These are phyloP conservation scores for Ambrosia trifida DNA, from an alignment of 129 eudicot species.

Conservation along the genomic window DNA sequence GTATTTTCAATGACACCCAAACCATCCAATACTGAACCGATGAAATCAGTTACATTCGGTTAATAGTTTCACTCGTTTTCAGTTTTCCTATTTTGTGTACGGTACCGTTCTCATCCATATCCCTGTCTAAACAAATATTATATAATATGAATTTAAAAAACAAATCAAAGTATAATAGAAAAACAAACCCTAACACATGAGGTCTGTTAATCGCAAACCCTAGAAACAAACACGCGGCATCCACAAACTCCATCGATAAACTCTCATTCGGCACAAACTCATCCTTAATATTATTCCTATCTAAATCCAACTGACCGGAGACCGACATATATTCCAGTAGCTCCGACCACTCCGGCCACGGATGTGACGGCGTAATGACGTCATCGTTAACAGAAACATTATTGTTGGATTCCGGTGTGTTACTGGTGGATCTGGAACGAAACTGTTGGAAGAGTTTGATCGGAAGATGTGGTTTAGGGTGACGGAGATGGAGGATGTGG, in stretches of 20 bases:
- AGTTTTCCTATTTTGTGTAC: too few relatives aligned
- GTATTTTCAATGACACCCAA: too few relatives aligned
- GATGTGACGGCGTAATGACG: slow-evolving; percentile 38
- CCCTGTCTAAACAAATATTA: too few relatives aligned
- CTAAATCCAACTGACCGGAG: slow-evolving; percentile 8
- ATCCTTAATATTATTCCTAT: slow-evolving; percentile 31
- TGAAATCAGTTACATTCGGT: too few relatives aligned
- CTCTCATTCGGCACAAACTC: slow-evolving; percentile 49
- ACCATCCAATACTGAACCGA: too few relatives aligned
- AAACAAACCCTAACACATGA: slow-evolving; percentile 56
- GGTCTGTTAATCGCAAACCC: slow-evolving; percentile 59
- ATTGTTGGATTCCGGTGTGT: slow-evolving; percentile 19
- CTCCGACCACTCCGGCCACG: slow-evolving; percentile 72
- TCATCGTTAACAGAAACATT: slow-evolving; percentile 16
- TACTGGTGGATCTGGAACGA: slow-evolving; percentile 36
- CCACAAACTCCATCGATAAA: slow-evolving; percentile 54
- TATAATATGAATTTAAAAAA: neutral
- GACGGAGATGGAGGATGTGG: slow-evolving; percentile 20
- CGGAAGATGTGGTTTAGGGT: slow-evolving; percentile 12
- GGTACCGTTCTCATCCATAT: neutral
- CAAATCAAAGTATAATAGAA: neutral
- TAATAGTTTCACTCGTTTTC: too few relatives aligned
- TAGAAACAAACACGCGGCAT: slow-evolving; percentile 50
- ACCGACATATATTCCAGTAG: slow-evolving; percentile 37
- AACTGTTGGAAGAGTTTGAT: slow-evolving; percentile 31